Conservation (phyloP, 805 yeast genomes). For the Starmerella geochares region DNA sequence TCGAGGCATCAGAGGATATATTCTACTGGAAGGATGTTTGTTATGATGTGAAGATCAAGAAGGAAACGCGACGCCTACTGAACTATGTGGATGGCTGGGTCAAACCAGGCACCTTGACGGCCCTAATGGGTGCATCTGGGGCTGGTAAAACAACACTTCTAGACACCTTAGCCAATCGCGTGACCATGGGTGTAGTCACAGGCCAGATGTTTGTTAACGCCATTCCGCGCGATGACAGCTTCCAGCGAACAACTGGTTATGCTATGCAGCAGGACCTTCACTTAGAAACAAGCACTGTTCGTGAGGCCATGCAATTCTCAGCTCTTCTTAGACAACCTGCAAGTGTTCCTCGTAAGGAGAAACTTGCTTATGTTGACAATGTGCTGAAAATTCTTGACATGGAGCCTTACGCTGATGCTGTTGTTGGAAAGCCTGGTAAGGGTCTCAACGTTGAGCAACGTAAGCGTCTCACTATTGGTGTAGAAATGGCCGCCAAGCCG, state of each 20-base stretch:
- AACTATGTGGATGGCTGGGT: slow-evolving; percentile 59
- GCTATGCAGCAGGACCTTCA: slow-evolving; percentile 77
- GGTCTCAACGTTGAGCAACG: slow-evolving; percentile 63
- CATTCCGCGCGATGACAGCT: slow-evolving; percentile 49
- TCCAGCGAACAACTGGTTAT: slow-evolving; percentile 69
- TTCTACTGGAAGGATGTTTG: slow-evolving; percentile 55
- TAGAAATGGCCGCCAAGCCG: slow-evolving; percentile 62
- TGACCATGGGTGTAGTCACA: slow-evolving; percentile 58
- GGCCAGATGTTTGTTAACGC: slow-evolving; percentile 69
- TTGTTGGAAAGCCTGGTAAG: slow-evolving; percentile 66
- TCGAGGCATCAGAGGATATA: slow-evolving; percentile 37
- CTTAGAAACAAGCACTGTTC: slow-evolving; percentile 55
- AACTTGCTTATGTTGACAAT: slow-evolving; percentile 57
- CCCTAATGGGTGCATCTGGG: slow-evolving; percentile 79
- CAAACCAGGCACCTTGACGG: slow-evolving; percentile 71
- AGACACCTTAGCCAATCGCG: slow-evolving; percentile 62
- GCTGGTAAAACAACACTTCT: slow-evolving; percentile 76
- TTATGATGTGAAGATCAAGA: slow-evolving; percentile 43
- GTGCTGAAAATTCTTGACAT: slow-evolving; percentile 58
- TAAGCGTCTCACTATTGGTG: slow-evolving; percentile 60
- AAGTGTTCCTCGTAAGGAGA: slow-evolving; percentile 47
- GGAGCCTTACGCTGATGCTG: slow-evolving; percentile 64
- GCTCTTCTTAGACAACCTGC: slow-evolving; percentile 63
- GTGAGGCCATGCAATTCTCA: slow-evolving; percentile 63
- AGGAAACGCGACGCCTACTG: slow-evolving; percentile 34